Conservation (phyloP, 2,329 filamentous ascomycete genomes). For the Colletotrichum noveboracense region DNA sequence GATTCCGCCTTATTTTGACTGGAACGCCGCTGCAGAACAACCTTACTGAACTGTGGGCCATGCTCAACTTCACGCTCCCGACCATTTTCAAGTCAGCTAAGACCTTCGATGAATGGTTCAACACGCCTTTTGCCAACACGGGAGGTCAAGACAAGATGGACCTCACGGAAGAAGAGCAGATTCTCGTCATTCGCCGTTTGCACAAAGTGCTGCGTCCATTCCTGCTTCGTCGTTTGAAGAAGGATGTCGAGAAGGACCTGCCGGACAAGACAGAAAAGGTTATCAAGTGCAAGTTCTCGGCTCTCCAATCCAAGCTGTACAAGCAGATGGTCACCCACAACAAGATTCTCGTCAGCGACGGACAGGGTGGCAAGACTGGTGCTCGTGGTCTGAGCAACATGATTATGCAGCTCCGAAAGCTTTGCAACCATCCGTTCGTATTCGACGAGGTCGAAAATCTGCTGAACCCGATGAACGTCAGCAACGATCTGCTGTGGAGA, state of each 20-base stretch:
- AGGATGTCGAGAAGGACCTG: conserved; percentile 98
- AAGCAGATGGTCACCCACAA: conserved; percentile 98
- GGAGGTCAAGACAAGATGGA: conserved; percentile 99
- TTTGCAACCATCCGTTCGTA: conserved; percentile 99
- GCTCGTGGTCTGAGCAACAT: conserved; percentile 98
- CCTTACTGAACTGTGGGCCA: conserved; percentile 91
- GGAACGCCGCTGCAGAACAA: conserved; percentile 98
- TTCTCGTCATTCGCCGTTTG: conserved; percentile 96
- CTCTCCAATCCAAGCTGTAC: conserved; percentile 91
- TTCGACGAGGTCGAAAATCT: conserved; percentile 98
- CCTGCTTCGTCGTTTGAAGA: conserved; percentile 97
- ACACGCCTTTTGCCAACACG: conserved; percentile 98
- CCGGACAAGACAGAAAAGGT: conserved; percentile 99
- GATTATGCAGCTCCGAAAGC: conserved; percentile 98
- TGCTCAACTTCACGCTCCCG: conserved; percentile 97
- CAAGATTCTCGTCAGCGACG: conserved; percentile 91
- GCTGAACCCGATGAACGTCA: conserved; percentile 88
- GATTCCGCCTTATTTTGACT: conserved; percentile 95
- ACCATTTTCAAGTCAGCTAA: conserved; percentile 99
- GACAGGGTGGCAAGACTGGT: conserved; percentile 92
- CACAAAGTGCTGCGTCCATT: conserved; percentile 98
- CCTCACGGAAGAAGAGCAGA: conserved; percentile 97
- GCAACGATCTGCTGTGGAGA: conserved; percentile 94
- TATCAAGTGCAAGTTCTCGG: conserved; percentile 98
- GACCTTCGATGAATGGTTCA: conserved; percentile 99